These are phyloP conservation scores for Chalara sp. DNA, from an alignment of 2,329 filamentous ascomycete species.

Conservation along the genomic window DNA sequence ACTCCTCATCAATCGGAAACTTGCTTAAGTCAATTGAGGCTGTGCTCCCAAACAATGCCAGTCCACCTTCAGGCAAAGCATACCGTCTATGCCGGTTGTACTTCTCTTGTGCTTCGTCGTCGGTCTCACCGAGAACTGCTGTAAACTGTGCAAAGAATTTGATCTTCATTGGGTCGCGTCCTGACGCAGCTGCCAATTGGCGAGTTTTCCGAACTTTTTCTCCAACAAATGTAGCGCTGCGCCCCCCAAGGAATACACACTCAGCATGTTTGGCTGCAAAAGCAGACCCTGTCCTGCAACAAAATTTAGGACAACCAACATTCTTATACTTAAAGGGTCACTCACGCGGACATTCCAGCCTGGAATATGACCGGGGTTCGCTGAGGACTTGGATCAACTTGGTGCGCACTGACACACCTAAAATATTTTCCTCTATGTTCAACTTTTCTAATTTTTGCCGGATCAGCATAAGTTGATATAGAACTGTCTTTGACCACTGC, in stretches of 20 bases:
- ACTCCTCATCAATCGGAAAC: slow-evolving; percentile 50
- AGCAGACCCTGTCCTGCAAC: slow-evolving; percentile 42
- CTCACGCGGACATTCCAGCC: slow-evolving; percentile 55
- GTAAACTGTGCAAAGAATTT: slow-evolving; percentile 63
- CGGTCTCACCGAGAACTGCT: slow-evolving; percentile 56
- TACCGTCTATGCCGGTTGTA: slow-evolving; percentile 53
- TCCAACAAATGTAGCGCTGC: slow-evolving; percentile 51
- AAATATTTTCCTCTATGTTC: slow-evolving; percentile 60
- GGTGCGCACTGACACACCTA: slow-evolving; percentile 54
- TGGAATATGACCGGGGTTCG: slow-evolving; percentile 64
- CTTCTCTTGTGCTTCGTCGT: slow-evolving; percentile 60
- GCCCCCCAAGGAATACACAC: slow-evolving; percentile 60
- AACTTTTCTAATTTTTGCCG: slow-evolving; percentile 52
- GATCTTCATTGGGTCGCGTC: slow-evolving; percentile 51
- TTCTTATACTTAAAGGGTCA: slow-evolving; percentile 33
- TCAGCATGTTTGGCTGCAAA: slow-evolving; percentile 67
- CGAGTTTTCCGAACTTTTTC: slow-evolving; percentile 57
- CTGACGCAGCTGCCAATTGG: slow-evolving; percentile 42
- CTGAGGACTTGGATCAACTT: slow-evolving; percentile 60
- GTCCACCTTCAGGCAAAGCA: slow-evolving; percentile 56
- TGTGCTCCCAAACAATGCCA: slow-evolving; percentile 67
- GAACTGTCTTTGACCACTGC: slow-evolving; percentile 40
- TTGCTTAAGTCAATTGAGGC: slow-evolving; percentile 60
- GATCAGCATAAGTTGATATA: slow-evolving; percentile 38
- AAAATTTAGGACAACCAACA: too few species aligned